These are phyloP conservation scores for Hygrophila difformis DNA, from an alignment of 257 asterid genomes.

Conservation along the genomic window DNA sequence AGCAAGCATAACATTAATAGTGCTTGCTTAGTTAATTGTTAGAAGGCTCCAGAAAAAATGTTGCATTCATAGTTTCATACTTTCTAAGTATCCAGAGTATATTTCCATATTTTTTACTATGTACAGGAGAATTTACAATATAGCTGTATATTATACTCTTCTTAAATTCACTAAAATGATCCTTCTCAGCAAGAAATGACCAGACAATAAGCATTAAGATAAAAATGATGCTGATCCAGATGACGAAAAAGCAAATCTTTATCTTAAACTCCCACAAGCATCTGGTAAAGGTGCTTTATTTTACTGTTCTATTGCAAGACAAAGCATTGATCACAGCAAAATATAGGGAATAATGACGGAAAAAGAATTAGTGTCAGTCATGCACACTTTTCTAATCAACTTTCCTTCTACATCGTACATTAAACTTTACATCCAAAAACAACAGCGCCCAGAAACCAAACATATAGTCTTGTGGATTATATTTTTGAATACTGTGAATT, in stretches of 20 bases:
- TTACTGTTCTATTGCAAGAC: background rate
- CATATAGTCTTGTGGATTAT: background rate
- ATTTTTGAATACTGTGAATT: background rate
- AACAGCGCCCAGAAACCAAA: too few relatives aligned
- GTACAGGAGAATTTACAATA: background rate
- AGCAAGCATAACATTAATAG: too few relatives aligned
- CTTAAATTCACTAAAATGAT: background rate
- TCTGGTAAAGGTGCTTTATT: slow-evolving; percentile 1
- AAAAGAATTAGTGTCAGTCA: background rate
- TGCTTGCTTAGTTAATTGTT: too few relatives aligned
- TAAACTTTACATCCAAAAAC: background rate
- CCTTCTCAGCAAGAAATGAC: background rate
- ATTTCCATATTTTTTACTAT: too few relatives aligned
- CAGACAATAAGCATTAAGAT: too few relatives aligned
- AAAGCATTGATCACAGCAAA: background rate
- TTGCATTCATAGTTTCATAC: too few relatives aligned
- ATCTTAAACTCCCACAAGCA: slow-evolving; percentile 5
- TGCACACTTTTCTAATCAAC: background rate
- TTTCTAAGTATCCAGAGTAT: too few relatives aligned
- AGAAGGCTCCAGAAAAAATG: too few relatives aligned
- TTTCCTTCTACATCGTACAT: too few relatives aligned
- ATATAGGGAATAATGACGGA: too few relatives aligned
- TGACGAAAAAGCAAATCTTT: background rate
- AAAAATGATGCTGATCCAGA: background rate
- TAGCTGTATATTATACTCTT: background rate